A percentile compares a stretch with the other conserved stretches of the same genome.
These are phyloP conservation scores for Allium fistulosum DNA, from an alignment of 106 monocot species.

Conservation along the genomic window DNA sequence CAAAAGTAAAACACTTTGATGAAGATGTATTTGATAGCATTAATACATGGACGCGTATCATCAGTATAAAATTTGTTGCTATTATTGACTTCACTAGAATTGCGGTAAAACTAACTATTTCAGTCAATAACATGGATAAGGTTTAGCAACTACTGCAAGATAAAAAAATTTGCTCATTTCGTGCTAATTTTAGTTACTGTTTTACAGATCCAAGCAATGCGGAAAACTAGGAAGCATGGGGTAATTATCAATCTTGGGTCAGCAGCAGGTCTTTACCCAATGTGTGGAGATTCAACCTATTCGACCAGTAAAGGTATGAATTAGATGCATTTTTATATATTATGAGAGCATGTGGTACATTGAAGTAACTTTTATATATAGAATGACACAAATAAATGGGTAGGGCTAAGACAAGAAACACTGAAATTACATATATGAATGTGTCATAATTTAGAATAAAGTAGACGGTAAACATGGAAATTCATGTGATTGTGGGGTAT, in stretches of 20 bases:
- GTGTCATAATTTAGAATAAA: no score
- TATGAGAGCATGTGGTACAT: no score
- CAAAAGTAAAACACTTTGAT: conserved; percentile 27
- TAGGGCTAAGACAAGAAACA: no score
- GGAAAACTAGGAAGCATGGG: conserved; percentile 42
- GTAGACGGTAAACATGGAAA: no score
- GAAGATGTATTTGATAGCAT: conserved; percentile 70
- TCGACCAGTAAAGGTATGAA: conserved; percentile 62
- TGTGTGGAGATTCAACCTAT: conserved; percentile 50
- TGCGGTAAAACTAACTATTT: conserved; percentile 31
- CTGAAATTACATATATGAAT: no score
- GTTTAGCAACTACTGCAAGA: no score
- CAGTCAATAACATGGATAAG: no score
- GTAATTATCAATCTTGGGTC: conserved; percentile 89
- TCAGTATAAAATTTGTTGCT: conserved; percentile 68
- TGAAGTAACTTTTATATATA: no score
- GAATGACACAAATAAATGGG: no score
- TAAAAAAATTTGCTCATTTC: neutral
- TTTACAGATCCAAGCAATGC: conserved; percentile 67
- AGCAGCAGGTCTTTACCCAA: conserved; percentile 73
- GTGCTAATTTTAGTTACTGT: neutral
- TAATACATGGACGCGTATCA: conserved; percentile 61
- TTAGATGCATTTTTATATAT: no score
- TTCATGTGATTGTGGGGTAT: no score
- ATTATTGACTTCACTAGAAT: conserved; percentile 73